Evolutionary conservation across 768 basidiomycete species (phyloP).

Genomic region (Mrakia frigida): DNA sequence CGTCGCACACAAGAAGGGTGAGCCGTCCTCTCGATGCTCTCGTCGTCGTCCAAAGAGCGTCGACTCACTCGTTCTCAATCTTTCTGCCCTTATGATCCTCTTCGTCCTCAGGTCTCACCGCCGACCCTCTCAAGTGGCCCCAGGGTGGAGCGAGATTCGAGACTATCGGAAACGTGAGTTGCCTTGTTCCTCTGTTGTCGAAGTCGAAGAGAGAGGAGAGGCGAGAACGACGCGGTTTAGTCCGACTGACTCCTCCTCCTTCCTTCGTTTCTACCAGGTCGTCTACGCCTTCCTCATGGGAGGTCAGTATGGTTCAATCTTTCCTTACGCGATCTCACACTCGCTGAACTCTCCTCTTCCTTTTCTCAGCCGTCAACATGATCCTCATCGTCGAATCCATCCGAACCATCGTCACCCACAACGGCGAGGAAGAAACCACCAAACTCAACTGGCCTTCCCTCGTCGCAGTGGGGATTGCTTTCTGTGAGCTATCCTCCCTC

Average conservation of each 20-base stretch:
- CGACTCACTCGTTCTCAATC: not conserved
- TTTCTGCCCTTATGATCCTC: not conserved
- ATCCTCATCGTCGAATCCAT: conserved; percentile 84
- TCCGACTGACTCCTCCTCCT: not conserved
- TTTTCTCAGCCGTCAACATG: conserved; percentile 66
- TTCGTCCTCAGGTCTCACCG: conserved; percentile 43
- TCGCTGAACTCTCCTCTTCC: too few relatives aligned
- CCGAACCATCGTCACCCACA: conserved; percentile 61
- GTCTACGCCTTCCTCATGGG: too few relatives aligned
- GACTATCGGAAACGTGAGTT: conserved; percentile 71
- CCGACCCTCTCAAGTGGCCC: conserved; percentile 31
- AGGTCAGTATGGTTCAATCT: too few relatives aligned
- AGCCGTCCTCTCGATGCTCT: conserved; percentile 33
- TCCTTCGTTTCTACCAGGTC: not conserved
- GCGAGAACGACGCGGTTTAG: not conserved
- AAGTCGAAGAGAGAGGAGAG: not conserved
- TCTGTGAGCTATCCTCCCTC: conserved; percentile 52
- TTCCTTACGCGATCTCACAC: too few relatives aligned
- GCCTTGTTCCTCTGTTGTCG: not conserved
- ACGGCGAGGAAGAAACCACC: conserved; percentile 51
- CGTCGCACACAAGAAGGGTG: conserved; percentile 73
- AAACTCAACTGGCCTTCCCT: conserved; percentile 75
- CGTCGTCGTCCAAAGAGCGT: not conserved
- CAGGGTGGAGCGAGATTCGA: conserved; percentile 56
- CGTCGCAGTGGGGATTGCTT: conserved; percentile 72